Percentiles rank a stretch among this genome's conserved stretches.
Evolutionary conservation across 768 basidiomycete genomes (phyloP).

Genomic region (Boletellus ananas): DNA sequence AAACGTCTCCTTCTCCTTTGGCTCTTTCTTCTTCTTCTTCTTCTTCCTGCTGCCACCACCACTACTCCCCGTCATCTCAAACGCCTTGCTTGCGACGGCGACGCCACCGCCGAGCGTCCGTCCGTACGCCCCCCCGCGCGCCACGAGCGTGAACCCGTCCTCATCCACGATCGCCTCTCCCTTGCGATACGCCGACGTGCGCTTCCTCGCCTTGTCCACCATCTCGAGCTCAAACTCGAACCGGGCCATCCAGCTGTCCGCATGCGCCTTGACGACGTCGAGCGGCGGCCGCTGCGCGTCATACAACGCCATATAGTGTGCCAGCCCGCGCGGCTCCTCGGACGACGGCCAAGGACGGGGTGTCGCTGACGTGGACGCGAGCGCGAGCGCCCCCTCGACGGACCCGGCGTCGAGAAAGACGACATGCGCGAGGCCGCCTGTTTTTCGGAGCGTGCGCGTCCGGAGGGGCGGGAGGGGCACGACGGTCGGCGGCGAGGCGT

Average conservation of each 20-base stretch:
- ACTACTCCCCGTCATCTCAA: constrained; percentile 31
- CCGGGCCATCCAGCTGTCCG: constrained; percentile 70
- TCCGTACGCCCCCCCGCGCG: constrained; percentile 88
- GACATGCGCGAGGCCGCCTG: constrained; percentile 70
- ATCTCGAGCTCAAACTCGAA: constrained; percentile 54
- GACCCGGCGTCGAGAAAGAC: constrained; percentile 70
- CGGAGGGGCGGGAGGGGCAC: constrained; percentile 53
- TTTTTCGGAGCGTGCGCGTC: constrained; percentile 55
- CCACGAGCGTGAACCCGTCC: constrained; percentile 93
- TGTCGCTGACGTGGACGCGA: constrained; percentile 35
- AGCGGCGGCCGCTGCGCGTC: constrained; percentile 71
- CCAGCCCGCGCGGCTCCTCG: constrained; percentile 62
- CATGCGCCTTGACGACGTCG: constrained; percentile 68
- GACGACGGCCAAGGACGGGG: constrained; percentile 62
- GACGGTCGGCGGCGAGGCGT: constrained; percentile 43
- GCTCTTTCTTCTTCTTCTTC: constrained; percentile 49
- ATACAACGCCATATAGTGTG: constrained; percentile 67
- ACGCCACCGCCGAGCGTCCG: constrained; percentile 82
- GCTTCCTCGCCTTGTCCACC: constrained; percentile 52
- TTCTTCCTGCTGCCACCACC: constrained; percentile 24
- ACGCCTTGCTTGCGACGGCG: constrained; percentile 59
- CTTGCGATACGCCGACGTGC: constrained; percentile 65
- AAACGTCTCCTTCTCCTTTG: constrained; percentile 71
- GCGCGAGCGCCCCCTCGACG: constrained; percentile 57
- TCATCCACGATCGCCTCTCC: constrained; percentile 90